Evolutionary conservation across 2,329 filamentous ascomycete genomes (phyloP).

Genomic region (Pseudogymnoascus sp.): DNA sequence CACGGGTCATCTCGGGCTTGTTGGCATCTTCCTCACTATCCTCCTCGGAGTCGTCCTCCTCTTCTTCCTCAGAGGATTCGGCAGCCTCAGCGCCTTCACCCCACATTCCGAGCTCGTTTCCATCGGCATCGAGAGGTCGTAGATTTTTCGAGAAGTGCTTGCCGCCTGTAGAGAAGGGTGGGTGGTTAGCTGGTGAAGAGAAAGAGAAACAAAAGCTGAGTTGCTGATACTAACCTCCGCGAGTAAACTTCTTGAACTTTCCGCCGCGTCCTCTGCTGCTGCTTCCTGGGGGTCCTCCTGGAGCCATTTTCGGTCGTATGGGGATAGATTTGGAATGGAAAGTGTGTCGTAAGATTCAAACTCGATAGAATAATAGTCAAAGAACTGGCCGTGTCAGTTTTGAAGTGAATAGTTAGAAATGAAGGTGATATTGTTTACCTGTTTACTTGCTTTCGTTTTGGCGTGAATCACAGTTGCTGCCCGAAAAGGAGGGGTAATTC

Average conservation of each 20-base stretch:
- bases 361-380: background rate
- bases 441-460: conserved; percentile 4
- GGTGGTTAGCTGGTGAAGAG: conserved; percentile 17
- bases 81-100: conserved; percentile 55
- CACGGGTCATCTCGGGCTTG: conserved; percentile 59
- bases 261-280: conserved; percentile 66
- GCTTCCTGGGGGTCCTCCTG: conserved; percentile 34
- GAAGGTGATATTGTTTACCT: conserved; percentile 10
- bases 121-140: conserved; percentile 78
- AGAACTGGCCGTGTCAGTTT: background rate
- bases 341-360: conserved; percentile 12
- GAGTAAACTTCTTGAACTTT: conserved; percentile 89
- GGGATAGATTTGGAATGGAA: conserved; percentile 12
- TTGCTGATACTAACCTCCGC: conserved; percentile 59
- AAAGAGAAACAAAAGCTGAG: background rate
- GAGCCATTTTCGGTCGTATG: conserved; percentile 35
- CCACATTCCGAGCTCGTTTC: conserved; percentile 61
- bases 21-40: conserved; percentile 37
- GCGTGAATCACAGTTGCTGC: conserved; percentile 10
- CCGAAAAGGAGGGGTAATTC: conserved; percentile 9
- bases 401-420: background rate
- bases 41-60: conserved; percentile 43
- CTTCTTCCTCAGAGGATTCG: conserved; percentile 41
- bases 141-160: conserved; percentile 94
- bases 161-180: conserved; percentile 51